Percentiles rank a stretch among this genome's conserved stretches.
Conservation (phyloP, 352 stramenopile genomes). For the Pilasporangium apinafurcum region DNA sequence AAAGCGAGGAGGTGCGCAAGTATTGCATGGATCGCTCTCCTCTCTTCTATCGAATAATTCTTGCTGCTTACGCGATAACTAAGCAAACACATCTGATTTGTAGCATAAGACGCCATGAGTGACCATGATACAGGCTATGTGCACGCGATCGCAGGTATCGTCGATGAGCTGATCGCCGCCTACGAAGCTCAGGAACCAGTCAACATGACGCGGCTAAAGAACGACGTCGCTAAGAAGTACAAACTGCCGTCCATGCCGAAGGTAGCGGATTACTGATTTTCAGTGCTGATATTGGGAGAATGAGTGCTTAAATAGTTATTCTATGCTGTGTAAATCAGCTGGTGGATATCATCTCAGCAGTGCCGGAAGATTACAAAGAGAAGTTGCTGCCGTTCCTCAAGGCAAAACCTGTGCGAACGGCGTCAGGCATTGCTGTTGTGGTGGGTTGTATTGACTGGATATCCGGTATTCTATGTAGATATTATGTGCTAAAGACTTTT, state of each 20-base stretch:
- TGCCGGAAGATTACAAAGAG: conserved; percentile 90
- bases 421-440: conserved; percentile 94
- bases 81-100: too few relatives aligned
- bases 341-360: conserved; percentile 94
- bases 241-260: conserved; percentile 91
- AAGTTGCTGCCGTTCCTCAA: conserved; percentile 91
- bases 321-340: conserved; percentile 30
- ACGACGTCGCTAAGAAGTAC: conserved; percentile 86
- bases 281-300: not conserved
- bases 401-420: conserved; percentile 94
- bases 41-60: too few relatives aligned
- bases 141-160: conserved; percentile 86
- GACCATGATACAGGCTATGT: conserved; percentile 41
- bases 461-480: not conserved
- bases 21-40: too few relatives aligned
- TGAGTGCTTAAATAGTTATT: not conserved
- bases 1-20: too few relatives aligned
- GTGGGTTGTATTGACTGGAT: conserved; percentile 13
- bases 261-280: conserved; percentile 8
- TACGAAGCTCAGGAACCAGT: conserved; percentile 87
- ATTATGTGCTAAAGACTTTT: not conserved
- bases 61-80: too few relatives aligned
- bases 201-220: conserved; percentile 94
- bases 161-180: conserved; percentile 87
- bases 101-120: too few relatives aligned